Evolutionary conservation across 2,329 filamentous ascomycete species (phyloP).

Genomic region (Talaromyces sp.): DNA sequence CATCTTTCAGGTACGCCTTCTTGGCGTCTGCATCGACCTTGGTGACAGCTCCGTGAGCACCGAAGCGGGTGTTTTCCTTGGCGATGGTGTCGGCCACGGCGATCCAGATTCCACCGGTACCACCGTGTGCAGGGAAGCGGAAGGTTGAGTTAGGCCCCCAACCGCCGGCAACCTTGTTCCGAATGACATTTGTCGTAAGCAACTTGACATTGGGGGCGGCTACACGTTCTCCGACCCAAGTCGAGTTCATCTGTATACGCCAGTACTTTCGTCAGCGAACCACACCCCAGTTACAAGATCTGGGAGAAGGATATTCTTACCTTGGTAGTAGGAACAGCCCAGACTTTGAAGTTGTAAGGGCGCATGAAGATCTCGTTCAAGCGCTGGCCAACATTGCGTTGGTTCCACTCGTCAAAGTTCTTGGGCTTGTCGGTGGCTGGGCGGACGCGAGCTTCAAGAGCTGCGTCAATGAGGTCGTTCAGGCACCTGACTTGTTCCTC

Average conservation of each 20-base stretch:
- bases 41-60: conserved; percentile 73
- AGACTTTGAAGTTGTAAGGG: conserved; percentile 99
- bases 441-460: conserved; percentile 72
- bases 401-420: conserved; percentile 97
- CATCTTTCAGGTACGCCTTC: conserved; percentile 73
- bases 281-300: background rate
- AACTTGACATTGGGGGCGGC: conserved; percentile 93
- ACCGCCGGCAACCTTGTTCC: conserved; percentile 91
- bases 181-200: conserved; percentile 87
- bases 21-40: conserved; percentile 84
- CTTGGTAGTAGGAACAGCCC: conserved; percentile 96
- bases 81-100: conserved; percentile 89
- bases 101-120: conserved; percentile 98
- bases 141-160: conserved; percentile 99
- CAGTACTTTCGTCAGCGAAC: background rate
- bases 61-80: conserved; percentile 83
- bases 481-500: conserved; percentile 93
- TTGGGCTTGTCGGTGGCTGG: conserved; percentile 81
- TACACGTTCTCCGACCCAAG: conserved; percentile 97
- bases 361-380: conserved; percentile 96
- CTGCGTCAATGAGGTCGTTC: conserved; percentile 91
- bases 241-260: conserved; percentile 82
- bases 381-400: conserved; percentile 82
- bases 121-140: conserved; percentile 91
- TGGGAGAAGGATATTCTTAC: conserved; percentile 46